A percentile compares a stretch with the other conserved stretches of the same genome.
phyloP scores from a whole-genome alignment of 192 early-diverging fungal species.

The Coemansia interrupta region DNA sequence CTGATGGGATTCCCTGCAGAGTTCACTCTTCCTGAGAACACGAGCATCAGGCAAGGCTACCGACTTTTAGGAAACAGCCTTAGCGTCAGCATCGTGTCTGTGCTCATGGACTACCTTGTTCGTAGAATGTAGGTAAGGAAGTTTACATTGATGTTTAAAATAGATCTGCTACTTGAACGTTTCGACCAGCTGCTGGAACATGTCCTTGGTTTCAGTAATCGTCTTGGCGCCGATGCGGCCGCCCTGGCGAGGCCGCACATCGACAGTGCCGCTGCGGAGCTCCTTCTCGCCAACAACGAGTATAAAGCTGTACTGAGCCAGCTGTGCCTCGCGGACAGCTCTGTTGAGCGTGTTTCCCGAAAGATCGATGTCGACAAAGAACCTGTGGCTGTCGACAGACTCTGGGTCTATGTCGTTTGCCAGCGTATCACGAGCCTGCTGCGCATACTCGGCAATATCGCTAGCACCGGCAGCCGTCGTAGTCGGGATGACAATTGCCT shows the following conservation, averaged over 20 bases:
- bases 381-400: slow-evolving; percentile 59
- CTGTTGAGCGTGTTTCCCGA: slow-evolving; percentile 66
- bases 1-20: slow-evolving; percentile 75
- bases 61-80: slow-evolving; percentile 89
- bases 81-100: slow-evolving; percentile 75
- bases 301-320: slow-evolving; percentile 82
- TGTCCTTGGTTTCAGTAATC: slow-evolving; percentile 53
- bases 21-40: slow-evolving; percentile 69
- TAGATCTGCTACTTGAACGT: slow-evolving; percentile 31
- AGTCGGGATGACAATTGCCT: slow-evolving; percentile 78
- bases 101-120: slow-evolving; percentile 70
- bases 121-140: slow-evolving; percentile 30
- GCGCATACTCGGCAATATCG: slow-evolving; percentile 68
- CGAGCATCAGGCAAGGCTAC: slow-evolving; percentile 72
- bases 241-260: slow-evolving; percentile 68
- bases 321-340: slow-evolving; percentile 75
- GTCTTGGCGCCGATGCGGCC: slow-evolving; percentile 60
- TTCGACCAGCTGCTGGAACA: slow-evolving; percentile 59
- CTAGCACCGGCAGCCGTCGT: slow-evolving; percentile 36
- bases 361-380: slow-evolving; percentile 77
- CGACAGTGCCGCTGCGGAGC: slow-evolving; percentile 61
- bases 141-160: too few relatives aligned
- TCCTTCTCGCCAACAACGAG: slow-evolving; percentile 85
- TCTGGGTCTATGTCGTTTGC: slow-evolving; percentile 33
- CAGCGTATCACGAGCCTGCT: slow-evolving; percentile 46